Percentiles rank a stretch among this genome's conserved stretches.
These are phyloP conservation scores for Telopea speciosissima DNA, from an alignment of 177 flowering plant genomes.

Conservation along the genomic window DNA sequence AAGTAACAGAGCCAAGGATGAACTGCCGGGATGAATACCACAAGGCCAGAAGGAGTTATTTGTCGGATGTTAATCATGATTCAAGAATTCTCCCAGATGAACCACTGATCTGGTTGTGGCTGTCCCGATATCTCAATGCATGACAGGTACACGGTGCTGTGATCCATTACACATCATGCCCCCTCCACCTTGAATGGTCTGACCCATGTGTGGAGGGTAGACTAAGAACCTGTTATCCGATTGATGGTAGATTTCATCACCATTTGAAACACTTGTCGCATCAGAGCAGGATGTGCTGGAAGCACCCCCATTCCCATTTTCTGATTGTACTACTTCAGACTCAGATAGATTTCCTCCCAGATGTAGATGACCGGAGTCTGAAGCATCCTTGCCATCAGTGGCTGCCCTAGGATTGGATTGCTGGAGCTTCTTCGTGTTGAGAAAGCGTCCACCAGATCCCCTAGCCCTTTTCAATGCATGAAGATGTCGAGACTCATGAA, in stretches of 20 bases:
- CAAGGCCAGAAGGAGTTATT: background rate
- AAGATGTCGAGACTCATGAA: slow-evolving; percentile 82
- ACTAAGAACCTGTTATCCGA: slow-evolving; percentile 29
- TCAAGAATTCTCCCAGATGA: background rate
- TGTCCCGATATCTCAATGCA: slow-evolving; percentile 28
- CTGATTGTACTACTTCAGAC: slow-evolving; percentile 23
- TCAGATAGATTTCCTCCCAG: slow-evolving; percentile 16
- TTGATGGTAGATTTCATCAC: slow-evolving; percentile 22
- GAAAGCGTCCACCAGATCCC: slow-evolving; percentile 84
- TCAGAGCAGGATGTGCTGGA: slow-evolving; percentile 26
- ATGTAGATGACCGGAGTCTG: slow-evolving; percentile 12
- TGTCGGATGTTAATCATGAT: background rate
- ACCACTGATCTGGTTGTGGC: slow-evolving; percentile 10
- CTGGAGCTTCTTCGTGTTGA: slow-evolving; percentile 47
- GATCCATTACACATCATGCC: slow-evolving; percentile 24
- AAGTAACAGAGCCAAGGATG: slow-evolving; percentile 79
- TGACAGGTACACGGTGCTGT: slow-evolving; percentile 34
- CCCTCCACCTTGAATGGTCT: slow-evolving; percentile 22
- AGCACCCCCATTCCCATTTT: slow-evolving; percentile 16
- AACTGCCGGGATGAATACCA: slow-evolving; percentile 50
- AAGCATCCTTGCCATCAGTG: slow-evolving; percentile 1
- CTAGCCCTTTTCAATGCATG: slow-evolving; percentile 74
- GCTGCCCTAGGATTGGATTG: slow-evolving; percentile 17
- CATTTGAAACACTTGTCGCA: slow-evolving; percentile 22
- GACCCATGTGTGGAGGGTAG: slow-evolving; percentile 24